Percentiles rank a stretch among this genome's conserved stretches.
Conservation (phyloP, 352 stramenopile genomes). For the Globisporangium paroecandrum region DNA sequence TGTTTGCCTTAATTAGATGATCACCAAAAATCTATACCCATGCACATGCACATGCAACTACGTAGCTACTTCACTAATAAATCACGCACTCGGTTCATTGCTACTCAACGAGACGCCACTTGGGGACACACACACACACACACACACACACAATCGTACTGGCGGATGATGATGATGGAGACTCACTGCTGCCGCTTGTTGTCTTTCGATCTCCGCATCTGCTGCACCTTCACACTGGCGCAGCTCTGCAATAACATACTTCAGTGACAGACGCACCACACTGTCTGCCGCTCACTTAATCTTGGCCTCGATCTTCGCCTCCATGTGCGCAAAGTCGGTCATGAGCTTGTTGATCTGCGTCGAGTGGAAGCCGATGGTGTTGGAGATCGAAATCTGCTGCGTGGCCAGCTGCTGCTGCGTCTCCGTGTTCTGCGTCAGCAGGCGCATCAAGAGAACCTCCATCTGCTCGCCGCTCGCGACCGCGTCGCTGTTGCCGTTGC, state of each 20-base stretch:
- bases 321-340: conserved; percentile 68
- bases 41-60: not conserved
- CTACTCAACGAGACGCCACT: not conserved
- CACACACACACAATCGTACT: not conserved
- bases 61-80: not conserved
- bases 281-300: conserved; percentile 18
- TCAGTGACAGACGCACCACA: not conserved
- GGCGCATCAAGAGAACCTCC: conserved; percentile 71
- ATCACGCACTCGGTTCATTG: not conserved
- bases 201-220: not conserved
- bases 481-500: not conserved
- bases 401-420: conserved; percentile 78
- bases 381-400: conserved; percentile 70
- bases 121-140: not conserved
- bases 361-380: conserved; percentile 61
- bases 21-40: conserved; percentile 9
- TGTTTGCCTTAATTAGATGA: not conserved
- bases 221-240: not conserved
- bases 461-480: conserved; percentile 34
- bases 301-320: conserved; percentile 68
- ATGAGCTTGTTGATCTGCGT: conserved; percentile 76
- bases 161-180: not conserved
- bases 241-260: conserved; percentile 15
- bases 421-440: conserved; percentile 81
- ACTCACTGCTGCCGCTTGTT: not conserved